phyloP scores from a whole-genome alignment of 495 filamentous ascomycete species.

The Staphylotrichum tortipilum region DNA sequence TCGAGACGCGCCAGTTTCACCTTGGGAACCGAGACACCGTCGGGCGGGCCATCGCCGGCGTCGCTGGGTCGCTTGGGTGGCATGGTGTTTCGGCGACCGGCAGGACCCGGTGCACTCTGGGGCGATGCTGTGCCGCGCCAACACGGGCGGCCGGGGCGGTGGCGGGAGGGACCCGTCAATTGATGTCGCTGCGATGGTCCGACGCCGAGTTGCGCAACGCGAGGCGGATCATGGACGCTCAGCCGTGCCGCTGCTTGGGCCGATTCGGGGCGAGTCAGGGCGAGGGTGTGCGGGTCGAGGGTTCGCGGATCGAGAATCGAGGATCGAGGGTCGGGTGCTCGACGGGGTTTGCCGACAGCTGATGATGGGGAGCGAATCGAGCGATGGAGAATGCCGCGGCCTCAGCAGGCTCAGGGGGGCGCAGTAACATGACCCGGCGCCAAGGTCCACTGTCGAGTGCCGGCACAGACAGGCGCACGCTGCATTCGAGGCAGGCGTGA shows the following conservation, averaged over 20 bases:
- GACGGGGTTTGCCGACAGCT: slow-evolving; percentile 20
- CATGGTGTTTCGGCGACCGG: slow-evolving; percentile 7
- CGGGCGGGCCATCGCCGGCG: slow-evolving; percentile 20
- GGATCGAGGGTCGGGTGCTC: neutral
- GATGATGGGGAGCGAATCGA: neutral
- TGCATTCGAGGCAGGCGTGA: too few relatives aligned
- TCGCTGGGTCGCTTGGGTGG: slow-evolving; percentile 38
- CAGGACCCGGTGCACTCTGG: slow-evolving; percentile 1
- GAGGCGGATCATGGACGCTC: neutral
- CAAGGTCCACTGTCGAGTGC: too few relatives aligned
- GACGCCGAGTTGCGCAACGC: neutral
- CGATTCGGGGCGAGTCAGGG: neutral
- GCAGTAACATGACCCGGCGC: slow-evolving; percentile 8
- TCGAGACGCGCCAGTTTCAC: slow-evolving; percentile 42
- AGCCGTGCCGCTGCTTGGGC: neutral
- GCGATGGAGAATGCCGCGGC: slow-evolving; percentile 22
- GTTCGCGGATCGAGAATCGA: neutral
- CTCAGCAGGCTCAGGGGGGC: slow-evolving; percentile 7
- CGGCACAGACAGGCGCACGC: too few relatives aligned
- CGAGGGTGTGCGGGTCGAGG: neutral
- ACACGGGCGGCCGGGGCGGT: slow-evolving; percentile 12
- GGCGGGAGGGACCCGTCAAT: slow-evolving; percentile 7
- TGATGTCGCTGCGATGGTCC: neutral
- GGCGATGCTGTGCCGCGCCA: slow-evolving; percentile 15
- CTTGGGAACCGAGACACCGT: slow-evolving; percentile 25